phyloP scores from a whole-genome alignment of 306 rosid genomes.

The Erythrophleum fordii region DNA sequence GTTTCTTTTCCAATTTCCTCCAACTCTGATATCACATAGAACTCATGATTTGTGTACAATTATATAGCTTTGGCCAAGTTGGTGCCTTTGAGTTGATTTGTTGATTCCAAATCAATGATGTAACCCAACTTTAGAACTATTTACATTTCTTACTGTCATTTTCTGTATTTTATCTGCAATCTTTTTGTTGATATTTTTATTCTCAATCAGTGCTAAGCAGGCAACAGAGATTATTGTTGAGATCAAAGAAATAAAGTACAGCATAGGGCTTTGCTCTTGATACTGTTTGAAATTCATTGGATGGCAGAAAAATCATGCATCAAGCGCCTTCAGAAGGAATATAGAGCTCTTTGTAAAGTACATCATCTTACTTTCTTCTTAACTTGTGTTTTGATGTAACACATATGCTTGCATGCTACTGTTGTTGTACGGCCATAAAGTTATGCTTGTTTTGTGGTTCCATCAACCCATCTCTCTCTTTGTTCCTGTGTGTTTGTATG shows the following conservation, averaged over 20 bases:
- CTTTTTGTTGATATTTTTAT: conserved; percentile 31
- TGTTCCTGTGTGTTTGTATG: not conserved
- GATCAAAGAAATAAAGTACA: conserved; percentile 33
- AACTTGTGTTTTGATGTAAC: conserved; percentile 1
- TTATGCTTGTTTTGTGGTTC: not conserved
- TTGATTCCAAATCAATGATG: conserved; percentile 3
- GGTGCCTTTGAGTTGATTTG: not conserved
- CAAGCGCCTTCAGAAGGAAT: conserved; percentile 98
- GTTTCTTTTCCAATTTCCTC: conserved; percentile 7
- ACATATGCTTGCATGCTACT: not conserved
- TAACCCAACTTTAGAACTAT: not conserved
- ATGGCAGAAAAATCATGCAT: conserved; percentile 95
- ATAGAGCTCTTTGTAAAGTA: conserved; percentile 96
- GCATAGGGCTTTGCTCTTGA: conserved; percentile 34
- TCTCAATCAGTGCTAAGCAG: conserved; percentile 44
- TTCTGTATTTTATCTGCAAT: conserved; percentile 27
- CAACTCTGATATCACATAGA: not conserved
- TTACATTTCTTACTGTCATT: conserved; percentile 7
- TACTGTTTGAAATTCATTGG: conserved; percentile 42
- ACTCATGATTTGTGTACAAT: not conserved
- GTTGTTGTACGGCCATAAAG: not conserved
- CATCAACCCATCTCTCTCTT: not conserved
- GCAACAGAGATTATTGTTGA: conserved; percentile 31
- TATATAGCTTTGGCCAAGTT: not conserved
- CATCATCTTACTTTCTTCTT: conserved; percentile 33